Evolutionary conservation across 371 early-diverging fungal species (phyloP).

Genomic region (Mortierella sp.): DNA sequence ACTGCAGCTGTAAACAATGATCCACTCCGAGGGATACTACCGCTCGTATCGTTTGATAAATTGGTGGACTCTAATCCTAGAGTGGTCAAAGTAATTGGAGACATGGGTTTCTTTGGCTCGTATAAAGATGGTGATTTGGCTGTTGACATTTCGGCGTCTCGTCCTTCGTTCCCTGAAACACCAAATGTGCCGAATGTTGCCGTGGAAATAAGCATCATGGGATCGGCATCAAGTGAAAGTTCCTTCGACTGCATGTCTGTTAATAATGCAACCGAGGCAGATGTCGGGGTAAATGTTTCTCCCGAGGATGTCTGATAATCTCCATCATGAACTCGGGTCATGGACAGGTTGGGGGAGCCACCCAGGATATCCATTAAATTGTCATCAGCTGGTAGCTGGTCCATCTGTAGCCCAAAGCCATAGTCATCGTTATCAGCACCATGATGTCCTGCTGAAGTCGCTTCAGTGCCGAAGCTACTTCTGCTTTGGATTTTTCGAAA

Average conservation of each 20-base stretch:
- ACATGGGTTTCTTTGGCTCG: constrained; percentile 7
- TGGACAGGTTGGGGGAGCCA: not conserved
- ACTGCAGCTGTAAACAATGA: not conserved
- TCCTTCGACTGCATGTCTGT: not conserved
- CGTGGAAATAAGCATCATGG: constrained; percentile 21
- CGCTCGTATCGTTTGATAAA: not conserved
- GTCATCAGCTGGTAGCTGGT: not conserved
- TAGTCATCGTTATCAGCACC: not conserved
- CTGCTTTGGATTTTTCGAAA: constrained; percentile 31
- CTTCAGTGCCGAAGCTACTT: not conserved
- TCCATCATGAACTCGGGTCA: not conserved
- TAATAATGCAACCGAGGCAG: not conserved
- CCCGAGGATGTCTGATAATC: not conserved
- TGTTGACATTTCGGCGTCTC: not conserved
- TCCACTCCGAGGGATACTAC: not conserved
- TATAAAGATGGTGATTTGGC: not conserved
- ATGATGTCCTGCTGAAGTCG: not conserved
- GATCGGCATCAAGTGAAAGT: constrained; percentile 16
- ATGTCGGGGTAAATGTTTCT: not conserved
- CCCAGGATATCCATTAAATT: constrained; percentile 3
- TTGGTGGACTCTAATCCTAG: constrained; percentile 8
- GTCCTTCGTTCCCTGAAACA: not conserved
- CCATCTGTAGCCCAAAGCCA: not conserved
- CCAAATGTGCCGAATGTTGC: constrained; percentile 7
- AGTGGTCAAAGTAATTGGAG: constrained; percentile 43